phyloP scores from a whole-genome alignment of 2,329 filamentous ascomycete species.

The Paracoccidioides lutzii region DNA sequence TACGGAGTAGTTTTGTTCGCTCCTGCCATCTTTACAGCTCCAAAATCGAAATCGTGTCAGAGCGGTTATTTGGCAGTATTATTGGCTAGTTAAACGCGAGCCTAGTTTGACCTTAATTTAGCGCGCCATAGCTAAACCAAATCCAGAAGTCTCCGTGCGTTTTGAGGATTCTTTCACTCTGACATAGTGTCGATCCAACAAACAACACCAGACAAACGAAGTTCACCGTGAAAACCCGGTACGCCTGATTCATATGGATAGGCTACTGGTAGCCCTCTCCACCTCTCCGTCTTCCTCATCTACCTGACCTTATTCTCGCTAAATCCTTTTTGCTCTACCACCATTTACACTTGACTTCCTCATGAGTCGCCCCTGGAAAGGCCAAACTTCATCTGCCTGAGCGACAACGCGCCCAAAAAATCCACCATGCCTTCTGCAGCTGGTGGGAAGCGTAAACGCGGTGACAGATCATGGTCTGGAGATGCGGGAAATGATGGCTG shows the following conservation, averaged over 20 bases:
- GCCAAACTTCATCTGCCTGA: constrained; percentile 18
- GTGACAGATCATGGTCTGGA: constrained; percentile 32
- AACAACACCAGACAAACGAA: background rate
- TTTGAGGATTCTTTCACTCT: background rate
- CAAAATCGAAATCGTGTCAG: too few species aligned
- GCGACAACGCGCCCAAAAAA: constrained; percentile 15
- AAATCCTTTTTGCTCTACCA: background rate
- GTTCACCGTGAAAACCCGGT: background rate
- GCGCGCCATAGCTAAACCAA: constrained; percentile 4
- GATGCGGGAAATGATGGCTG: constrained; percentile 28
- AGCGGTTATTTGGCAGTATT: background rate
- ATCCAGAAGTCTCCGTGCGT: background rate
- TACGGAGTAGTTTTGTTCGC: too few species aligned
- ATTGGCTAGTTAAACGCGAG: background rate
- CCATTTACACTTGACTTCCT: background rate
- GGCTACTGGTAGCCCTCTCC: background rate
- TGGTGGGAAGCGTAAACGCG: constrained; percentile 44
- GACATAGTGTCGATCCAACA: background rate
- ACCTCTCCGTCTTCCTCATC: background rate
- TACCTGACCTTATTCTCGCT: background rate
- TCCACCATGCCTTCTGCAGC: constrained; percentile 39
- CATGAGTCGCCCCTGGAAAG: constrained; percentile 22
- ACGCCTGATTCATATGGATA: background rate
- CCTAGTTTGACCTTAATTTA: background rate
- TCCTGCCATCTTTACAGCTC: too few species aligned